These are phyloP conservation scores for Aquanectria penicillioides DNA, from an alignment of 2,329 filamentous ascomycete genomes.

Conservation along the genomic window DNA sequence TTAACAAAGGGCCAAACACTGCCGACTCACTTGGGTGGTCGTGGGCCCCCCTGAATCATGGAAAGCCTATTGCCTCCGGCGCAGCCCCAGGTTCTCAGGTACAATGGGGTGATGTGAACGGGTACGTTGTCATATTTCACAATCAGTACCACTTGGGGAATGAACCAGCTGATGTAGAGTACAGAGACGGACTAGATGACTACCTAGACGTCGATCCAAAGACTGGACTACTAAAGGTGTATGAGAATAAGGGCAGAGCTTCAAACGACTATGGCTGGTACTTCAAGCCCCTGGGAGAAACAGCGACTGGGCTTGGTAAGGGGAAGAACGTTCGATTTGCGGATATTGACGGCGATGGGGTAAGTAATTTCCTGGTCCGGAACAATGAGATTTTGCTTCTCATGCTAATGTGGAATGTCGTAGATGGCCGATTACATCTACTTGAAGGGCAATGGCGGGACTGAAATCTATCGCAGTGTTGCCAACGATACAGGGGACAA, in stretches of 20 bases:
- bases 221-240: neutral
- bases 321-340: conserved; percentile 32
- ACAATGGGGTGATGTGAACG: conserved; percentile 11
- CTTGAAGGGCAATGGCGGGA: conserved; percentile 14
- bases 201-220: conserved; percentile 22
- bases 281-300: conserved; percentile 16
- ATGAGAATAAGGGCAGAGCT: neutral
- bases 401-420: too few species aligned
- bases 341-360: conserved; percentile 38
- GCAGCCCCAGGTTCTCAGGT: conserved; percentile 9
- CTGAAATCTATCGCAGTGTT: neutral
- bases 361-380: too few species aligned
- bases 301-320: conserved; percentile 26
- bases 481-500: neutral
- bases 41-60: conserved; percentile 16
- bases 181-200: conserved; percentile 12
- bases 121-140: neutral
- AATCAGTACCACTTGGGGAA: too few species aligned
- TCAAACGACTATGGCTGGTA: neutral
- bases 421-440: conserved; percentile 31
- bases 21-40: conserved; percentile 19
- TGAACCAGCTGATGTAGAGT: too few species aligned
- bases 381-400: too few species aligned
- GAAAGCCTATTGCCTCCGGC: conserved; percentile 13
- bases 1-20: conserved; percentile 3